Evolutionary conservation across 768 basidiomycete genomes (phyloP).

Genomic region (Lactifluus piperatus): DNA sequence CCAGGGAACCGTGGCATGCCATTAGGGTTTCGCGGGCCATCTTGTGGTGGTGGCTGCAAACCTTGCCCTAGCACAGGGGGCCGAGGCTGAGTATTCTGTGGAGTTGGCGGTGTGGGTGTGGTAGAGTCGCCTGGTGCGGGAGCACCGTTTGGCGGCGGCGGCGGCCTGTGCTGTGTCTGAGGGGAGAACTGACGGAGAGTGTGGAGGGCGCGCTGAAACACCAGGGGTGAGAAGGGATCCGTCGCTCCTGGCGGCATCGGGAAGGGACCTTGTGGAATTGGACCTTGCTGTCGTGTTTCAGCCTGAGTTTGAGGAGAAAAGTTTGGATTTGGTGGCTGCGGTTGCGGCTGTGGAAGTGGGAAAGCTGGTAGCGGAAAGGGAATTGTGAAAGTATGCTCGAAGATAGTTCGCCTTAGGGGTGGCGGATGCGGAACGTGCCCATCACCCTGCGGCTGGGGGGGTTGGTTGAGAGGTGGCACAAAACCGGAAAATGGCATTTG

Average conservation of each 20-base stretch:
- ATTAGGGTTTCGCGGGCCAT: constrained; percentile 3
- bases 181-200: neutral
- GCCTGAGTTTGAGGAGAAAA: constrained; percentile 1
- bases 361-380: neutral
- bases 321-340: neutral
- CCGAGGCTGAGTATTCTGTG: constrained; percentile 12
- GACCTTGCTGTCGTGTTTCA: neutral
- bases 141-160: neutral
- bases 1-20: constrained; percentile 14
- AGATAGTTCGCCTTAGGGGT: constrained; percentile 2
- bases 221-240: neutral
- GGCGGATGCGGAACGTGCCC: neutral
- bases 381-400: constrained; percentile 13
- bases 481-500: neutral
- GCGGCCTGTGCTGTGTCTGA: neutral
- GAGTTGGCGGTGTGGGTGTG: constrained; percentile 19
- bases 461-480: neutral
- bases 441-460: constrained; percentile 1
- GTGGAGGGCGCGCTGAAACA: constrained; percentile 4
- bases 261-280: neutral
- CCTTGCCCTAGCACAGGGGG: constrained; percentile 10
- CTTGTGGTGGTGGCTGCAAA: constrained; percentile 12
- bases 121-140: neutral
- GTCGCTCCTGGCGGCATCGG: neutral
- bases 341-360: neutral